These are phyloP conservation scores for Exophiala aquamarina DNA, from an alignment of 2,329 filamentous ascomycete species.

Conservation along the genomic window DNA sequence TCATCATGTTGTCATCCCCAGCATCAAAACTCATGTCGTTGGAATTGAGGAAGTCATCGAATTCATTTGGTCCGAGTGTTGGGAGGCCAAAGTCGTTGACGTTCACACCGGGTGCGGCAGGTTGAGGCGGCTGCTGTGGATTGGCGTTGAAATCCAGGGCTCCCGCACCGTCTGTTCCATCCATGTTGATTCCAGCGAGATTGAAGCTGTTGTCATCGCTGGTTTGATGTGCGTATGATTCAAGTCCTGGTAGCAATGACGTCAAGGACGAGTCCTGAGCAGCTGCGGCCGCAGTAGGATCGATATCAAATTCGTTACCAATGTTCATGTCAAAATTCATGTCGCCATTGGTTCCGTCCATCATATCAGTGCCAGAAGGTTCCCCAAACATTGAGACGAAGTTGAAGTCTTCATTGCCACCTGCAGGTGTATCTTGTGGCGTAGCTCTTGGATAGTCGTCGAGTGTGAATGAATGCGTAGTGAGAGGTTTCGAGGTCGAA, in stretches of 20 bases:
- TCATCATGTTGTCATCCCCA: constrained; percentile 38
- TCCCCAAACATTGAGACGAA: constrained; percentile 43
- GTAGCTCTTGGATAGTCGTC: constrained; percentile 25
- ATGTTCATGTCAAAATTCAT: constrained; percentile 43
- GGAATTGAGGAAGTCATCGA: constrained; percentile 38
- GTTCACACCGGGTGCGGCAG: constrained; percentile 7
- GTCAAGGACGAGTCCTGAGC: constrained; percentile 27
- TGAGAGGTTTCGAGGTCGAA: constrained; percentile 20
- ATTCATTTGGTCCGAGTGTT: constrained; percentile 26
- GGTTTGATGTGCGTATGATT: constrained; percentile 33
- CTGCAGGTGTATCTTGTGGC: constrained; percentile 30
- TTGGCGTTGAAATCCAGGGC: constrained; percentile 1
- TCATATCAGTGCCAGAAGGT: constrained; percentile 27
- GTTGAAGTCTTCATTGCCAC: constrained; percentile 37
- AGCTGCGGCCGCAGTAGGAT: constrained; percentile 39
- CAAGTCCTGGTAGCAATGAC: constrained; percentile 33
- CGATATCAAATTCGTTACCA: constrained; percentile 34
- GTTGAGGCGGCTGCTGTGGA: constrained; percentile 9
- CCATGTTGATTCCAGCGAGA: constrained; percentile 30
- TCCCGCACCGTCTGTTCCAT: constrained; percentile 20
- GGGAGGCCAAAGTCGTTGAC: constrained; percentile 25
- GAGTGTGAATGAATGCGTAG: constrained; percentile 11
- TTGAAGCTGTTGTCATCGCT: constrained; percentile 27
- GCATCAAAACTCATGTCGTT: constrained; percentile 45
- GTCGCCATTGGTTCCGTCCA: constrained; percentile 24